Conservation (phyloP, 345 rosid species). For the Eucalyptus cloeziana region DNA sequence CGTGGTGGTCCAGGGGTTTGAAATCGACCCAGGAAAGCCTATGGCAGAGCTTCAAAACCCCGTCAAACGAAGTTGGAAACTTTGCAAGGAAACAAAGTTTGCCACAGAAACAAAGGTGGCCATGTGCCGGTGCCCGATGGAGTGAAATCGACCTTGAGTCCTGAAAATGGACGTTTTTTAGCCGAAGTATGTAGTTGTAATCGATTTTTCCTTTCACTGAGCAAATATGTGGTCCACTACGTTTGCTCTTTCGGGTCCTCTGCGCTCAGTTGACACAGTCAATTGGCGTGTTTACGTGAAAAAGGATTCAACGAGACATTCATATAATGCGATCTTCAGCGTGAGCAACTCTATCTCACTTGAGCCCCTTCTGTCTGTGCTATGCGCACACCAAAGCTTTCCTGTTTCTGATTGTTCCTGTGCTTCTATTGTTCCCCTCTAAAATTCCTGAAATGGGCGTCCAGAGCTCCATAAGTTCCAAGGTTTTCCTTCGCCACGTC, state of each 20-base stretch:
- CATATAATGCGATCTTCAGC: neutral
- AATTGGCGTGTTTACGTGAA: neutral
- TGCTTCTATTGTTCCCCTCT: neutral
- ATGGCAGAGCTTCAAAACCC: neutral
- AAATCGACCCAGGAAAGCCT: neutral
- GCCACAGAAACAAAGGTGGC: neutral
- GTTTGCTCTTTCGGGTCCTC: neutral
- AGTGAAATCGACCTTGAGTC: neutral
- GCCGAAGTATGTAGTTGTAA: neutral
- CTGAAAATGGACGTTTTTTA: neutral
- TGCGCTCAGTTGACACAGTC: neutral
- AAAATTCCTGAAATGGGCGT: neutral
- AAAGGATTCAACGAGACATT: fast-evolving
- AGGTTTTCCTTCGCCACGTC: neutral
- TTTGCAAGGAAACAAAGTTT: neutral
- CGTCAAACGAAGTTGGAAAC: neutral
- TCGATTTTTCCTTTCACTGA: neutral
- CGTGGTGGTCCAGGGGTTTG: neutral
- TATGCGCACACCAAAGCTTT: neutral
- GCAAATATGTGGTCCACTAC: neutral
- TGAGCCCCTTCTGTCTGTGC: neutral
- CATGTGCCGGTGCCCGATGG: neutral
- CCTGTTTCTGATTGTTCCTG: neutral
- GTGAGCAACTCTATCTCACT: neutral
- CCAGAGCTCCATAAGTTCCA: too few species aligned